Conservation (phyloP, 1,284 basidiomycete species). For the Trametes versicolor region DNA sequence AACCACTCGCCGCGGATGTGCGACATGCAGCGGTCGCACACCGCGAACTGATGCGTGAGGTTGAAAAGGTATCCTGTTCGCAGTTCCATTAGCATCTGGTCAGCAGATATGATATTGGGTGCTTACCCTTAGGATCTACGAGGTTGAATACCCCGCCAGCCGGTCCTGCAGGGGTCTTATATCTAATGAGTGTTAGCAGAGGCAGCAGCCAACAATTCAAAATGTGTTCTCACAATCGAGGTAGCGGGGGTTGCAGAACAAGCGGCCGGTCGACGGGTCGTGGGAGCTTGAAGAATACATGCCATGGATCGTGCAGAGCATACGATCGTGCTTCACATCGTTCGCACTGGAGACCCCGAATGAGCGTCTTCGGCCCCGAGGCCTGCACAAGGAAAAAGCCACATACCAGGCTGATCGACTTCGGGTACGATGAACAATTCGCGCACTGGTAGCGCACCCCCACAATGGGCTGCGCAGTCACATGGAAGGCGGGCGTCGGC, state of each 20-base stretch:
- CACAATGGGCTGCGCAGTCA: conserved; percentile 60
- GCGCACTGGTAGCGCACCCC: conserved; percentile 83
- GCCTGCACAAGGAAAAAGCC: neutral
- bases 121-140: conserved; percentile 68
- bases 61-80: conserved; percentile 71
- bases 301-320: conserved; percentile 80
- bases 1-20: conserved; percentile 86
- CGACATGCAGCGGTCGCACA: conserved; percentile 82
- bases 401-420: conserved; percentile 71
- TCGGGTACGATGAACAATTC: conserved; percentile 73
- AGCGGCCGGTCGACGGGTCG: conserved; percentile 73
- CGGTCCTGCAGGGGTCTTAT: conserved; percentile 75
- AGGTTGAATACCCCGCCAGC: conserved; percentile 50
- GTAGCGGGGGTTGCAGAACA: conserved; percentile 73
- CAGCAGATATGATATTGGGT: neutral
- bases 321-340: conserved; percentile 84
- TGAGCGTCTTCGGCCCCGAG: conserved; percentile 22
- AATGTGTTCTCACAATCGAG: conserved; percentile 66
- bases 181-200: conserved; percentile 56
- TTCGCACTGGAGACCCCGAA: conserved; percentile 65
- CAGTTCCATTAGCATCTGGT: conserved; percentile 2
- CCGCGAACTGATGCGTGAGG: conserved; percentile 71
- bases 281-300: conserved; percentile 88
- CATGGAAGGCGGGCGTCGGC: conserved; percentile 10
- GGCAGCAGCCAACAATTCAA: too few relatives aligned